Percentiles rank a stretch among this genome's conserved stretches.
Evolutionary conservation across 371 early-diverging fungal genomes (phyloP).

Genomic region (Gilbertella persicaria): DNA sequence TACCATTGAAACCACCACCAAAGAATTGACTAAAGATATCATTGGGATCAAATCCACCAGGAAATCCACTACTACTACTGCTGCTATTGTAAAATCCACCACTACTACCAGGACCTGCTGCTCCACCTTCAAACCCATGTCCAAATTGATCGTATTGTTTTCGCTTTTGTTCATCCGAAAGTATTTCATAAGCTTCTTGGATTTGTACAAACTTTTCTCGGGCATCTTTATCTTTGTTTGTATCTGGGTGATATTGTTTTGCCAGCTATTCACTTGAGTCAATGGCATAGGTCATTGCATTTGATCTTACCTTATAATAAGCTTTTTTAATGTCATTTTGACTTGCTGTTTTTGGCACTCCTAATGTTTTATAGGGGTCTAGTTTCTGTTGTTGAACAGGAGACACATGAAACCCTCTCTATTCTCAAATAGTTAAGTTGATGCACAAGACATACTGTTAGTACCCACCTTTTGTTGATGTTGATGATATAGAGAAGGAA

Average conservation of each 20-base stretch:
- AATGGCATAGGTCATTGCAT: background rate
- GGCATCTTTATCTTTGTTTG: slow-evolving; percentile 85
- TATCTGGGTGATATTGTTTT: slow-evolving; percentile 95
- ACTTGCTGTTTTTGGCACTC: slow-evolving; percentile 76
- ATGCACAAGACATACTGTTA: background rate
- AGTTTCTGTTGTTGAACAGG: slow-evolving; percentile 33
- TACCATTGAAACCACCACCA: slow-evolving; percentile 61
- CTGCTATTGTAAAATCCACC: slow-evolving; percentile 8
- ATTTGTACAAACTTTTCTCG: slow-evolving; percentile 94
- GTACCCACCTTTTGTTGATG: too few species aligned
- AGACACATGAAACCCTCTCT: background rate
- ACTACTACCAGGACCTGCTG: background rate
- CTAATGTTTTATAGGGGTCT: slow-evolving; percentile 84
- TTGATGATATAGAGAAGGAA: too few species aligned
- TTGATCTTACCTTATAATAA: slow-evolving; percentile 75
- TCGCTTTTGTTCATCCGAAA: slow-evolving; percentile 89
- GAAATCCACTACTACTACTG: slow-evolving; percentile 39
- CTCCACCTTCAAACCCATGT: slow-evolving; percentile 34
- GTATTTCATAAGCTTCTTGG: slow-evolving; percentile 94
- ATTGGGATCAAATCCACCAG: slow-evolving; percentile 60
- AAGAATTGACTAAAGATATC: slow-evolving; percentile 73
- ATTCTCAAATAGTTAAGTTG: background rate
- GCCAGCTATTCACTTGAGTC: slow-evolving; percentile 62
- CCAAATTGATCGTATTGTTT: slow-evolving; percentile 90
- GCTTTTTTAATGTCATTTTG: slow-evolving; percentile 91